Evolutionary conservation across 345 rosid species (phyloP).

Genomic region (Camelina laxa): DNA sequence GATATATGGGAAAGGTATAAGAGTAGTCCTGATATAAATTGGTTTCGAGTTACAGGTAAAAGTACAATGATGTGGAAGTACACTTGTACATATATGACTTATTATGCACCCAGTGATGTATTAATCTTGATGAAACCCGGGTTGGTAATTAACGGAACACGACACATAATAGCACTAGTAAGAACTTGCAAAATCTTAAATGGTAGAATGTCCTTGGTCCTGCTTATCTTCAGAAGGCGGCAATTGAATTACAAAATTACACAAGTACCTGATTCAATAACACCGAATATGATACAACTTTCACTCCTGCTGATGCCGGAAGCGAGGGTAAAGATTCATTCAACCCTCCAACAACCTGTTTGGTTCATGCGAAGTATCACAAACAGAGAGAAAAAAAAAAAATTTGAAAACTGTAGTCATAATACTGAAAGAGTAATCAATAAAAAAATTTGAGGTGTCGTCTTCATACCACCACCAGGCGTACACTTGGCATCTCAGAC

Average conservation of each 20-base stretch:
- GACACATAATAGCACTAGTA: conserved; percentile 10
- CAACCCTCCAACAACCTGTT: conserved; percentile 91
- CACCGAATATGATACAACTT: conserved; percentile 73
- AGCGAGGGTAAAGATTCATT: conserved; percentile 81
- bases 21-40: not conserved
- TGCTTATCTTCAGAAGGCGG: not conserved
- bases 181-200: conserved; percentile 16
- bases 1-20: conserved; percentile 17
- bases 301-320: conserved; percentile 72
- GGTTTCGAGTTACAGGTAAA: not conserved
- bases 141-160: conserved; percentile 6
- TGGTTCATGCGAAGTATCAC: conserved; percentile 22
- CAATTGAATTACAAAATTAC: conserved; percentile 19
- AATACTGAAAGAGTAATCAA: not conserved
- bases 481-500: conserved; percentile 82
- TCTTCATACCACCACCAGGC: conserved; percentile 81
- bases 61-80: not conserved
- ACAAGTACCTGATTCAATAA: conserved; percentile 76
- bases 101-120: conserved; percentile 5
- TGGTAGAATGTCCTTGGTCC: conserved; percentile 13
- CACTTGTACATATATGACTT: conserved; percentile 32
- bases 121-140: conserved; percentile 1
- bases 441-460: not conserved
- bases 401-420: not conserved
- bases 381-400: conserved; percentile 26